Base-by-base conservation (phyloP, 441 rosid genomes). In the Viola pubescens region DNA sequence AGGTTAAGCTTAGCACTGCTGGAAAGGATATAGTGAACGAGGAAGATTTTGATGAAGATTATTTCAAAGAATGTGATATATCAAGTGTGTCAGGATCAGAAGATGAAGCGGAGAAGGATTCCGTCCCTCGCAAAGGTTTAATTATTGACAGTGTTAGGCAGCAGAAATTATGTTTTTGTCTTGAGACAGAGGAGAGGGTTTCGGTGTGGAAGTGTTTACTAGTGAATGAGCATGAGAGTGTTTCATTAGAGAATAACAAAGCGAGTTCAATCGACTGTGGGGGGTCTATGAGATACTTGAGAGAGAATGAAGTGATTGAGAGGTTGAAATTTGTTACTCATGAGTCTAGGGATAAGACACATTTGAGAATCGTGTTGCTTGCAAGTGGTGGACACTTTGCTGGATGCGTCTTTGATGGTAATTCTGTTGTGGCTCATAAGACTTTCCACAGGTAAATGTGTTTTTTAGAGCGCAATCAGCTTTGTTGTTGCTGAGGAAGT, bases 11-110 rank as follows among this genome's bases (percentile, higher is more conserved):
- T 59, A 84, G 83, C 49, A 44, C 84, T 68, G 94, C 97, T 51
- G 98, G 97, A 52, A 92, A 83, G 70, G 68, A 75, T 59, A 79
- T 76, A 6, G 76, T 87, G 63, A 84, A 80, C 50, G 97, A 92
- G 75, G 94, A 92, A 60, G 96, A 89, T 66, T 81, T 89, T 57
- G 94, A 86, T 74, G 96, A 82, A 51, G 92, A 88, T 77, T 79
- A 84, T 4, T 80, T 87, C 60, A 81, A 73, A 48, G 96, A 87
- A 70, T 88, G 64, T 37, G 98, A 92, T 63, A 77, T 92, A 19
- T 92, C 97, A 7, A 92, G 98, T 66, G 81, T 92, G 57, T 92
- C 98, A 34, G 98, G 98, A 52, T 92, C 97, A 4, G 98, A 92
- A 73, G 97, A 92, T 80, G 98, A 92, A 77, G 64, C 70, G 49